Percentiles rank a stretch among this genome's conserved stretches.
Conservation (phyloP, 306 rosid species). For the Carpinus viminea region DNA sequence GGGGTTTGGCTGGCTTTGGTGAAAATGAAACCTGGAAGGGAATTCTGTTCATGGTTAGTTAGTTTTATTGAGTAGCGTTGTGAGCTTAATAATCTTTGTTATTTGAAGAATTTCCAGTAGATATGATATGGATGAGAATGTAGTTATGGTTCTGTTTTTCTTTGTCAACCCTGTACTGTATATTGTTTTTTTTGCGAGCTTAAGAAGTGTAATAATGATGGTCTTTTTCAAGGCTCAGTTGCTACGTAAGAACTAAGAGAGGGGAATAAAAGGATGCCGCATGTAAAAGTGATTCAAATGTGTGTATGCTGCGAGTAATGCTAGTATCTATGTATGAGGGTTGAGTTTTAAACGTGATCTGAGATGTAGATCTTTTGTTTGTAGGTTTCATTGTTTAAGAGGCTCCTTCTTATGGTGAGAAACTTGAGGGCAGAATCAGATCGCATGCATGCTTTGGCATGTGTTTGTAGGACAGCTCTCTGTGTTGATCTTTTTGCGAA, state of each 20-base stretch:
- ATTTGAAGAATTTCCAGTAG: not conserved
- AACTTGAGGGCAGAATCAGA: slow-evolving; percentile 98
- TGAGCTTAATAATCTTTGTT: not conserved
- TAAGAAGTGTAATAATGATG: not conserved
- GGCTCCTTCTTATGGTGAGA: slow-evolving; percentile 92
- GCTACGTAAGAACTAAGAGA: not conserved
- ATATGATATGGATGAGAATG: not conserved
- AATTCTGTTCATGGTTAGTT: not conserved
- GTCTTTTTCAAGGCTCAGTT: not conserved
- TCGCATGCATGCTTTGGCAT: slow-evolving; percentile 97
- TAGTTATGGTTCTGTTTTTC: not conserved
- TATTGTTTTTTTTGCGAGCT: not conserved
- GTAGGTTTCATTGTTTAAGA: slow-evolving; percentile 92
- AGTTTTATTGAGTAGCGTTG: not conserved
- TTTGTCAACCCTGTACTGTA: not conserved
- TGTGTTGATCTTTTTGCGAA: slow-evolving; percentile 98
- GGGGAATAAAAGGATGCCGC: not conserved
- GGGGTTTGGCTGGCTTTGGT: not conserved
- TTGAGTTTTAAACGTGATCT: slow-evolving; percentile 1
- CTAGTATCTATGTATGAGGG: not conserved
- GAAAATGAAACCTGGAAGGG: not conserved
- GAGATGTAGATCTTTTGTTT: slow-evolving; percentile 13
- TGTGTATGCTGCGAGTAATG: not conserved
- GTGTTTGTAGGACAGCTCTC: slow-evolving; percentile 97
- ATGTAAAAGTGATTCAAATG: not conserved